These are phyloP conservation scores for Arachis monticola DNA, from an alignment of 331 rosid species.

Conservation along the genomic window DNA sequence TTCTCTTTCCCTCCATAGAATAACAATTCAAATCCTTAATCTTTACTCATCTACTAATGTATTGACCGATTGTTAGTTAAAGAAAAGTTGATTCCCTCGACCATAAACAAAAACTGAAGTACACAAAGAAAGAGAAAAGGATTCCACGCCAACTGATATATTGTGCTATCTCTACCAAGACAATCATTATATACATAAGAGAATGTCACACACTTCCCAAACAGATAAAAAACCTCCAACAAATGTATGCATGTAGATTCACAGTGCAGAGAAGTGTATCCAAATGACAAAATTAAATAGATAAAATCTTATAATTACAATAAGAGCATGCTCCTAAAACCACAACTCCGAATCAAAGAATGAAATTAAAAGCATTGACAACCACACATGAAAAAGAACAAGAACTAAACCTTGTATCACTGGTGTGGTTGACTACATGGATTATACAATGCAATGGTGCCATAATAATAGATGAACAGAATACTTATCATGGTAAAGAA, in stretches of 20 bases:
- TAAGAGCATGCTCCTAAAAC: constrained; percentile 1
- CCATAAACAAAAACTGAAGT: background rate
- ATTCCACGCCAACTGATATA: background rate
- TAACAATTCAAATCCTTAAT: no score
- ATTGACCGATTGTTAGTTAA: no score
- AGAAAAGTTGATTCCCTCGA: background rate
- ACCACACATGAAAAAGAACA: background rate
- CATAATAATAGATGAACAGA: background rate
- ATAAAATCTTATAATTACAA: constrained; percentile 1
- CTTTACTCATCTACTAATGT: no score
- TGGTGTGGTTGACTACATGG: no score
- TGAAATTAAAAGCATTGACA: background rate
- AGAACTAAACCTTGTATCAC: background rate
- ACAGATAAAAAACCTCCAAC: background rate
- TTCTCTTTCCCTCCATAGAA: no score
- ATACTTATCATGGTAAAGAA: background rate
- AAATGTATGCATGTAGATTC: background rate
- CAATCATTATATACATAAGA: background rate
- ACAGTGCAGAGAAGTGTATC: background rate
- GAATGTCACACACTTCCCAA: background rate
- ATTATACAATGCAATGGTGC: no score
- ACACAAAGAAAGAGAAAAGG: background rate
- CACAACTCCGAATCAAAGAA: background rate
- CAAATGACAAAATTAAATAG: background rate
- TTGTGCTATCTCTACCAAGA: background rate